phyloP scores from a whole-genome alignment of 257 asterid species.

The Buddleja alternifolia region DNA sequence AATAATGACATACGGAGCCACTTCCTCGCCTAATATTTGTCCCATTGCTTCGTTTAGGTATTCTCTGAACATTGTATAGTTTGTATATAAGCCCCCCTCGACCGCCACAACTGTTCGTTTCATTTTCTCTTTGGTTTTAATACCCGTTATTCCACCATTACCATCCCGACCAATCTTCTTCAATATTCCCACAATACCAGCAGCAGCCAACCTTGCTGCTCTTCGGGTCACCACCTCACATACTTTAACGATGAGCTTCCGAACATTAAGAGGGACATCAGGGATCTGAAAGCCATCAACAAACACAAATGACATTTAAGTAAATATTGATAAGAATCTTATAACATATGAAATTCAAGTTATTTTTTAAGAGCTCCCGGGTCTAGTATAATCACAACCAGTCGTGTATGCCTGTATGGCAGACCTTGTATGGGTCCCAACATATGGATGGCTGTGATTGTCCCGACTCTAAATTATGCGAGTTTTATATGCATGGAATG shows the following conservation, averaged over 20 bases:
- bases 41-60: constrained; percentile 73
- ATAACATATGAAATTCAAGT: background rate
- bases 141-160: constrained; percentile 48
- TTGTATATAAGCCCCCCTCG: constrained; percentile 75
- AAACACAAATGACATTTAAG: constrained; percentile 2
- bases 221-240: constrained; percentile 81
- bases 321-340: background rate
- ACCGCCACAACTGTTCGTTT: constrained; percentile 80
- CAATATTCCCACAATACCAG: constrained; percentile 88
- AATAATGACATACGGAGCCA: constrained; percentile 60
- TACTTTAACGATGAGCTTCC: constrained; percentile 74
- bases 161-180: constrained; percentile 93
- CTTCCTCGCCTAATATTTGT: constrained; percentile 70
- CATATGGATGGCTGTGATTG: too few relatives aligned
- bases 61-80: constrained; percentile 68
- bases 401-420: too few relatives aligned
- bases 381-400: too few relatives aligned
- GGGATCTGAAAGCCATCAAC: constrained; percentile 47
- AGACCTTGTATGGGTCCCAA: too few relatives aligned
- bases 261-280: constrained; percentile 60
- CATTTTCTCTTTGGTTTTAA: constrained; percentile 48
- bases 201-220: constrained; percentile 90
- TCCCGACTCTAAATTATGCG: too few relatives aligned
- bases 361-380: too few relatives aligned
- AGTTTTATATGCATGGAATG: too few relatives aligned